phyloP scores from a whole-genome alignment of 441 rosid species.

The Syzygium syzygioides region DNA sequence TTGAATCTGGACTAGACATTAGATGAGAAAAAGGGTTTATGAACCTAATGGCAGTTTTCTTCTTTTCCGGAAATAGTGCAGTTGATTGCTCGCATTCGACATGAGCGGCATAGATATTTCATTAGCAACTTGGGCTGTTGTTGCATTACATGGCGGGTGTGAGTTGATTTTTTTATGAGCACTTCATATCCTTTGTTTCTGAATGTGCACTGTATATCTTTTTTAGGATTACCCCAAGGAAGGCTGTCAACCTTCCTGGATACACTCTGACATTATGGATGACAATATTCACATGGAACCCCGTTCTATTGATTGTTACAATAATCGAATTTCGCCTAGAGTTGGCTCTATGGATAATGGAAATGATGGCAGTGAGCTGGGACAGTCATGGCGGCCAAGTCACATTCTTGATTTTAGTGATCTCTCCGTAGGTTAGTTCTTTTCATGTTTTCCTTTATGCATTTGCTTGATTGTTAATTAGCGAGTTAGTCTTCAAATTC shows the following conservation, averaged over 20 bases:
- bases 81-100: neutral
- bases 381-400: slow-evolving; percentile 61
- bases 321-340: slow-evolving; percentile 14
- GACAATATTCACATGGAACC: slow-evolving; percentile 87
- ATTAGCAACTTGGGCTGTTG: neutral
- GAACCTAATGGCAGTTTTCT: neutral
- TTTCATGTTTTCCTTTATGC: neutral
- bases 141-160: neutral
- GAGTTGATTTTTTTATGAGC: neutral
- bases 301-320: slow-evolving; percentile 10
- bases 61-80: neutral
- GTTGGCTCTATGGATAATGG: slow-evolving; percentile 9
- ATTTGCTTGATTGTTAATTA: neutral
- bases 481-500: neutral
- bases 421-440: slow-evolving; percentile 58
- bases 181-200: neutral
- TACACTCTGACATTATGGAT: slow-evolving; percentile 93
- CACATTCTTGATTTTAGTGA: slow-evolving; percentile 85
- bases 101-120: neutral
- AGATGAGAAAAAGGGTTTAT: neutral
- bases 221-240: slow-evolving; percentile 37
- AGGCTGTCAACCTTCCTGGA: slow-evolving; percentile 64
- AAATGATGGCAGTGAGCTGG: slow-evolving; percentile 15
- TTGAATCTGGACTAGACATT: neutral
- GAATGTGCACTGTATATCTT: neutral